Base-by-base conservation (phyloP, 805 yeast genomes). In the Zygoascus tannicola region DNA sequence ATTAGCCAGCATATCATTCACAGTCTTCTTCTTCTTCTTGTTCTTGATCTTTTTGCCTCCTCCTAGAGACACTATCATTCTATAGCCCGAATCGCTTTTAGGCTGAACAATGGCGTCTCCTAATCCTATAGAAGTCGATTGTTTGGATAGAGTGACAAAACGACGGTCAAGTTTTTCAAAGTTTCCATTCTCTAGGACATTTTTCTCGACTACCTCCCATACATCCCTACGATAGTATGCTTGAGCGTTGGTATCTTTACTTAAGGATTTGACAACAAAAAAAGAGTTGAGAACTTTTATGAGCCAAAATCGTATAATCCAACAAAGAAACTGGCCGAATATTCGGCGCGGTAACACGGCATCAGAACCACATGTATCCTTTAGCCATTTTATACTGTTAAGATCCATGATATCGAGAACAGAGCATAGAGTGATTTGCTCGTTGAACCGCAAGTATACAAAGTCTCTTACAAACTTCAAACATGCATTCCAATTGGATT, bases 201-300 rank as follows among this genome's bases (percentile, higher is more conserved):
- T 10, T 52, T 52, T 2, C 75, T 64, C 15, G 73, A 59, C 30
- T 37, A 35, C 7, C 51, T 55, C 15, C 94, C 95, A 86, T 1
- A 65, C 59, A 20, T 63, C 66, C 43, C 78, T 86, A 15, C 80
- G 69, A 53, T 73, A 84, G 55, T 67, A 84, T 0, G 68, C 43
- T 0, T 75, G 46, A 3, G 62, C 60, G 7, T 56, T 60, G 0
- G 65, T 56, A 16, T 58, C 44, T 0, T 69, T 66, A 7, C 75
- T 71, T 1, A 67, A 59, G 39, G 79, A 82, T 0, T 92, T 80
- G 4, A 81, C 78, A 55, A 83, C 80, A 64, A 85, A 87, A 53
- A 74, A 76, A 0, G 73, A 59, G 0, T 66, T 59, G 0, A 84
- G 51, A 1, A 83, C 47, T 15, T 64, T 67, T 5, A 71, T 63